Evolutionary conservation across 2,329 filamentous ascomycete species (phyloP).

Genomic region (Nothomitra cinnamomea): DNA sequence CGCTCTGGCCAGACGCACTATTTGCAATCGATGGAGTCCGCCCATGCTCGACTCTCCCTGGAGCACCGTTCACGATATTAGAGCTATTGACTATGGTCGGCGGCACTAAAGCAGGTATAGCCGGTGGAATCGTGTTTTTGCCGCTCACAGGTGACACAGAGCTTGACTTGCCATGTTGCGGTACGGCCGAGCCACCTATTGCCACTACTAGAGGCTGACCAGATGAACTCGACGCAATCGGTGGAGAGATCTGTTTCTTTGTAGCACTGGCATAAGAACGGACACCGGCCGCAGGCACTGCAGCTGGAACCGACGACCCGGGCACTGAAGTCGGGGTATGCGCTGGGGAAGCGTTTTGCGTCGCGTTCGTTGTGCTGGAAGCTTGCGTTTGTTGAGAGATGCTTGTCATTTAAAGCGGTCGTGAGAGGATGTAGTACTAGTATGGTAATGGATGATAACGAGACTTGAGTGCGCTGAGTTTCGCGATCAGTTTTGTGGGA

Average conservation of each 20-base stretch:
- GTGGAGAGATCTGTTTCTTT: conserved; percentile 34
- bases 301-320: conserved; percentile 32
- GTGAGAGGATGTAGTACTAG: conserved; percentile 1
- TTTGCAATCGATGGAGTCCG: conserved; percentile 87
- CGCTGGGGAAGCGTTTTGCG: conserved; percentile 24
- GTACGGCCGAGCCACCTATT: conserved; percentile 21
- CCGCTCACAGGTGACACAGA: conserved; percentile 73
- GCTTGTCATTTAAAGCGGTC: conserved; percentile 43
- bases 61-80: conserved; percentile 21
- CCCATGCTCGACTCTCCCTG: conserved; percentile 45
- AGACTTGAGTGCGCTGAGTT: background rate
- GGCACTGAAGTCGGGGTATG: conserved; percentile 29
- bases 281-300: conserved; percentile 37
- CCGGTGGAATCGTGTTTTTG: conserved; percentile 53
- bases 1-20: conserved; percentile 61
- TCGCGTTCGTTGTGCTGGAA: conserved; percentile 29
- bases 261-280: conserved; percentile 45
- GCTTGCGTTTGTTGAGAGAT: conserved; percentile 29
- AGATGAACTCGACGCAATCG: conserved; percentile 32
- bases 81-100: conserved; percentile 52
- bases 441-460: background rate
- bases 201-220: conserved; percentile 35
- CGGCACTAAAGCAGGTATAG: conserved; percentile 41
- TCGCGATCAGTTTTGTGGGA: background rate
- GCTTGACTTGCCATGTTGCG: conserved; percentile 38